These are phyloP conservation scores for Tetrapisispora nanseiensis DNA, from an alignment of 805 yeast species.

Conservation along the genomic window DNA sequence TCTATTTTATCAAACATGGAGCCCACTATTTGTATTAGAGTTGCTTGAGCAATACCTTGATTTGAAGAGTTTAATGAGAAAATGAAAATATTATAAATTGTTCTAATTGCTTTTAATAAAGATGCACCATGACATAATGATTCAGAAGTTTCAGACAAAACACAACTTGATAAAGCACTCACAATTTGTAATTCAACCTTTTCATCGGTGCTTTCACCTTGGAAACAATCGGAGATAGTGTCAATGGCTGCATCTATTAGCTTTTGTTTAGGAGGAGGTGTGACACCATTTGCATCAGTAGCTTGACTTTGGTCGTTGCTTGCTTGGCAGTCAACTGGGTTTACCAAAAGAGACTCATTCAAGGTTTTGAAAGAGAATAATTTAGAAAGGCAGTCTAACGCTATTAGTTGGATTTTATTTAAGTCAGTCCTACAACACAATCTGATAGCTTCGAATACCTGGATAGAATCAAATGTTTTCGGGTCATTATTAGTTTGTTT, in stretches of 20 bases:
- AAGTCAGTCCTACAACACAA: slow-evolving; percentile 61
- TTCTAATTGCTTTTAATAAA: slow-evolving; percentile 81
- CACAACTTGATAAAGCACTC: slow-evolving; percentile 82
- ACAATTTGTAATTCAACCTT: slow-evolving; percentile 86
- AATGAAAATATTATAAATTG: slow-evolving; percentile 85
- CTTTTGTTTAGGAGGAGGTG: slow-evolving; percentile 45
- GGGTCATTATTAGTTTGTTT: slow-evolving; percentile 16
- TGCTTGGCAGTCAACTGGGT: slow-evolving; percentile 33
- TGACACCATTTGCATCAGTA: slow-evolving; percentile 31
- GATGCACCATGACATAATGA: slow-evolving; percentile 77
- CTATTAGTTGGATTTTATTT: slow-evolving; percentile 55
- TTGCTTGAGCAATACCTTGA: slow-evolving; percentile 93
- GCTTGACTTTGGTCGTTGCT: slow-evolving; percentile 23
- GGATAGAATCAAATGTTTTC: slow-evolving; percentile 34
- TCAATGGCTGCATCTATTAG: slow-evolving; percentile 76
- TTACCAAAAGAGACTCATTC: slow-evolving; percentile 49
- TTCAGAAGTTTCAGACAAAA: slow-evolving; percentile 67
- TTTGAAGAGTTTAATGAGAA: slow-evolving; percentile 71
- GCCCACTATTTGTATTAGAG: slow-evolving; percentile 80
- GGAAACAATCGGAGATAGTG: slow-evolving; percentile 75
- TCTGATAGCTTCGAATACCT: slow-evolving; percentile 73
- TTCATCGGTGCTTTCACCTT: slow-evolving; percentile 87
- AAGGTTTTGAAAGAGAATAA: slow-evolving; percentile 71
- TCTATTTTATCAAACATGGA: slow-evolving; percentile 66
- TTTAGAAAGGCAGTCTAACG: slow-evolving; percentile 81